phyloP scores from a whole-genome alignment of 2,329 filamentous ascomycete species.

The Coniella vitis region DNA sequence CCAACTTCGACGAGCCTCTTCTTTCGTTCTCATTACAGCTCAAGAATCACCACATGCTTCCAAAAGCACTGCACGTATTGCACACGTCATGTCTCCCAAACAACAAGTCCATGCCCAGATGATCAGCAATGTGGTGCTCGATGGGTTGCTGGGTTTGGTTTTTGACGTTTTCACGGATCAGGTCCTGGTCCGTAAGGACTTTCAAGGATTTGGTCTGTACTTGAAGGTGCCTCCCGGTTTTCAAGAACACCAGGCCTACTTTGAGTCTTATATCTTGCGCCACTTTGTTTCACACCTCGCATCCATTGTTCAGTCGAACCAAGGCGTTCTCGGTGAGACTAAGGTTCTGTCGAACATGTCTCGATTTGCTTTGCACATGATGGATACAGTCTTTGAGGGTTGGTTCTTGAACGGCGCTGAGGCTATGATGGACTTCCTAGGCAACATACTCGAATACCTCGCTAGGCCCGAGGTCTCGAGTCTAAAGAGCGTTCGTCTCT shows the following conservation, averaged over 20 bases:
- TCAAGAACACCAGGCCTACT: constrained; percentile 89
- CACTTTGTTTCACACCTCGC: constrained; percentile 66
- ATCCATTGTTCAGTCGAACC: constrained; percentile 63
- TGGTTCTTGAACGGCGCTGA: constrained; percentile 92
- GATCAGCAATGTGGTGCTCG: constrained; percentile 63
- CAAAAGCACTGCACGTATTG: constrained; percentile 53
- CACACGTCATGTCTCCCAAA: constrained; percentile 53
- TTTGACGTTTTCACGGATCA: constrained; percentile 80
- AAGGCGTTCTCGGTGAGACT: constrained; percentile 70
- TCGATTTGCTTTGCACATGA: constrained; percentile 71
- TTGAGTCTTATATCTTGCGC: constrained; percentile 81
- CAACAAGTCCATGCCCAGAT: constrained; percentile 43
- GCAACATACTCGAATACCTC: constrained; percentile 78
- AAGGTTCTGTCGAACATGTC: constrained; percentile 81
- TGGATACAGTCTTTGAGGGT: constrained; percentile 88
- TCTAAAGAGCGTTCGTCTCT: constrained; percentile 85
- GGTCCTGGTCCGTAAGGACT: constrained; percentile 79
- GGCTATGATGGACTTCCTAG: constrained; percentile 76
- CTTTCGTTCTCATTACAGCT: constrained; percentile 80
- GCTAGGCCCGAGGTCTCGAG: constrained; percentile 75
- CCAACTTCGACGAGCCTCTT: constrained; percentile 72
- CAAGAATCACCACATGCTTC: constrained; percentile 53
- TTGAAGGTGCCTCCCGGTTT: constrained; percentile 87
- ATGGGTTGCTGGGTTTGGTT: constrained; percentile 70
- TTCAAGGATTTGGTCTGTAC: constrained; percentile 78